Conservation (phyloP, 306 rosid genomes). For the Astragalus glycyphyllos region DNA sequence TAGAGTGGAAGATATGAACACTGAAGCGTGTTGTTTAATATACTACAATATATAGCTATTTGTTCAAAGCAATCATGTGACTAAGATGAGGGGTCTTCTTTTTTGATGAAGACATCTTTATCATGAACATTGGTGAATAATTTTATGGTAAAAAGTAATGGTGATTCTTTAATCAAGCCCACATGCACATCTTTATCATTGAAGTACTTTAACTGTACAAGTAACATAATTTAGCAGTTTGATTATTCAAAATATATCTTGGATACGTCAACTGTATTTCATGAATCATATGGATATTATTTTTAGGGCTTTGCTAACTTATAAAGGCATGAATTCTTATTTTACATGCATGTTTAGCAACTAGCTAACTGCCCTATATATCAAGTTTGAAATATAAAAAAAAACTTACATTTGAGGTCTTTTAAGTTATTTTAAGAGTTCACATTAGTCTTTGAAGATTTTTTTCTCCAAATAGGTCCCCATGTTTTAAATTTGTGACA, state of each 20-base stretch:
- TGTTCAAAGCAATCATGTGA: slow-evolving; percentile 41
- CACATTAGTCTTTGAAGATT: no score
- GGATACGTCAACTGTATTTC: neutral
- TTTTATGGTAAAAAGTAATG: neutral
- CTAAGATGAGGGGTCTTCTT: neutral
- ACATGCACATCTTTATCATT: slow-evolving; percentile 33
- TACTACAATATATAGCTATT: slow-evolving; percentile 26
- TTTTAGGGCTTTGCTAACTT: neutral
- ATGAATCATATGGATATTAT: neutral
- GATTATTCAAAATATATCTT: slow-evolving; percentile 8
- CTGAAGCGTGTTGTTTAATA: neutral
- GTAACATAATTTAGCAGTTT: neutral
- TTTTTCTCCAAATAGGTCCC: no score
- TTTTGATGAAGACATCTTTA: no score
- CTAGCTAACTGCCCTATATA: no score
- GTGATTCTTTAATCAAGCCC: slow-evolving; percentile 15
- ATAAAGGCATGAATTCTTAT: neutral
- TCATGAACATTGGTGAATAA: no score
- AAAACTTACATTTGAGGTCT: no score
- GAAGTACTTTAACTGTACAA: slow-evolving; percentile 2
- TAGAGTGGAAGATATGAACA: slow-evolving; percentile 43
- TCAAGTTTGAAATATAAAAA: no score
- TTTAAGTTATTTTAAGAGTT: no score
- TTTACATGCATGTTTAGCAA: no score
- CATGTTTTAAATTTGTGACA: no score